A percentile compares a stretch with the other conserved stretches of the same genome.
Conservation (phyloP, 305 asterid genomes). For the Salvia sclarea region DNA sequence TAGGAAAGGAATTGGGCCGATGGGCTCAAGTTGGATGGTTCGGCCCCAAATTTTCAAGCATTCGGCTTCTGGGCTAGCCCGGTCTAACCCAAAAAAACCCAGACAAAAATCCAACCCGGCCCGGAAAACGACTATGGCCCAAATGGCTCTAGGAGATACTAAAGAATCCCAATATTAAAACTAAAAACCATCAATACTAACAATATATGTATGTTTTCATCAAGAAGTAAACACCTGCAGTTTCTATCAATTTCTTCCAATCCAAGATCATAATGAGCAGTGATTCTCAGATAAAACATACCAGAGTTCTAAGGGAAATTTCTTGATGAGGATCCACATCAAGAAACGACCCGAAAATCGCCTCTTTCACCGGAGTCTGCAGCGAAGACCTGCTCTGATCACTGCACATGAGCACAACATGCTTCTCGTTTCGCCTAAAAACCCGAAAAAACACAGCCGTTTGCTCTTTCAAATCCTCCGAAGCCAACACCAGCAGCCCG, state of each 20-base stretch:
- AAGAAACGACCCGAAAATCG: constrained; percentile 54
- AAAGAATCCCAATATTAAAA: not conserved
- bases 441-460: constrained; percentile 59
- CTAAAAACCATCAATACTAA: not conserved
- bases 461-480: constrained; percentile 50
- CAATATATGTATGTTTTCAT: not conserved
- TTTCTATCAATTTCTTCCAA: not conserved
- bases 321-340: constrained; percentile 52
- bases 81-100: not conserved
- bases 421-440: constrained; percentile 37
- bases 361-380: constrained; percentile 37
- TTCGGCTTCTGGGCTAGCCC: too few relatives aligned
- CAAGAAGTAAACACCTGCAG: not conserved
- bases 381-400: constrained; percentile 75
- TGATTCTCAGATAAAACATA: constrained; percentile 20
- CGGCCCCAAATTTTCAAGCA: not conserved
- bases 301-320: constrained; percentile 59
- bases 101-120: not conserved
- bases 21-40: not conserved
- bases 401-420: constrained; percentile 66
- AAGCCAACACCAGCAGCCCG: constrained; percentile 66
- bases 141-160: not conserved
- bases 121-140: not conserved
- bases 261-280: not conserved
- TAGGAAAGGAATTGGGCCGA: not conserved